A percentile compares a stretch with the other conserved stretches of the same genome.
phyloP scores from a whole-genome alignment of 2,329 filamentous ascomycete species.

The Sclerotinia borealis region DNA sequence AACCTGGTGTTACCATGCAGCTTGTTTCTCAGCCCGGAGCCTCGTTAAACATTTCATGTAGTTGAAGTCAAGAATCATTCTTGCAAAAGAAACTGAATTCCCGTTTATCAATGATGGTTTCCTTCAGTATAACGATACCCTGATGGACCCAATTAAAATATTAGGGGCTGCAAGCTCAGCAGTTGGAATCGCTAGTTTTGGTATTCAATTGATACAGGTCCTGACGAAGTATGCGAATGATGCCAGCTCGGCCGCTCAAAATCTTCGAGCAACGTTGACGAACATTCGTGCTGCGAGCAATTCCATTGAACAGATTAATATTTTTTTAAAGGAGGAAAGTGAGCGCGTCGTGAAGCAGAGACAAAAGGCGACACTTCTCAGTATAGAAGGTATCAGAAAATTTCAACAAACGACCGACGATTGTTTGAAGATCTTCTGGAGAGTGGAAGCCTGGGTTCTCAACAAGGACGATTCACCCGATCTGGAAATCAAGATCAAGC shows the following conservation, averaged over 20 bases:
- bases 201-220: not conserved
- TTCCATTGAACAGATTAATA: not conserved
- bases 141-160: conserved; percentile 5
- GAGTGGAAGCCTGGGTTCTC: not conserved
- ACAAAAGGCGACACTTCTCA: not conserved
- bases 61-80: too few relatives aligned
- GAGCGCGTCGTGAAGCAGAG: not conserved
- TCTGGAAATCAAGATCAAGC: not conserved
- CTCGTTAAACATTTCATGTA: too few relatives aligned
- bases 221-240: not conserved
- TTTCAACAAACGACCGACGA: not conserved
- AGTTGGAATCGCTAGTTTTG: conserved; percentile 3
- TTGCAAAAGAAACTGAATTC: not conserved
- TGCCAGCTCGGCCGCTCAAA: not conserved
- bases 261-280: not conserved
- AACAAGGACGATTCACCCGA: not conserved
- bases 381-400: not conserved
- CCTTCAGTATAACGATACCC: not conserved
- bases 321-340: not conserved
- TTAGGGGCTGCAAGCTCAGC: conserved; percentile 8
- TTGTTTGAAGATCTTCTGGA: conserved; percentile 5
- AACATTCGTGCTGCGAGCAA: not conserved
- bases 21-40: too few relatives aligned
- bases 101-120: not conserved
- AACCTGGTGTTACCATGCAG: not conserved